A percentile compares a stretch with the other conserved stretches of the same genome.
These are phyloP conservation scores for Candida incommunis DNA, from an alignment of 805 yeast species.

Conservation along the genomic window DNA sequence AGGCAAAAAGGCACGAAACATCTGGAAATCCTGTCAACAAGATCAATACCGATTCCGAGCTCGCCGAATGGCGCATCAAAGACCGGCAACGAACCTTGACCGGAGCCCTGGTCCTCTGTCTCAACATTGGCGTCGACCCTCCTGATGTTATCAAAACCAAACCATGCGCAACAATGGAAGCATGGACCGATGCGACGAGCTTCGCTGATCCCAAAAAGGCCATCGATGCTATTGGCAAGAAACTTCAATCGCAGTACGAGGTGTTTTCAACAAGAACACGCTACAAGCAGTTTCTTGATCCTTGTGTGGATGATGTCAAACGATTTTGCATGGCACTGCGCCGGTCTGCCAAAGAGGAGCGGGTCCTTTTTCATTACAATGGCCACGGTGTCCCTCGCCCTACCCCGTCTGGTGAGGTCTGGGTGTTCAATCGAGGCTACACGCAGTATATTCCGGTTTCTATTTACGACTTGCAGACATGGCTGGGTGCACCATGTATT, in stretches of 20 bases:
- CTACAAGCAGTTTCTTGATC: constrained; percentile 84
- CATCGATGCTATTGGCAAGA: constrained; percentile 79
- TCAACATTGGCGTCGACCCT: constrained; percentile 92
- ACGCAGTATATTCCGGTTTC: constrained; percentile 97
- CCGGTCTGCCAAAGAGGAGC: constrained; percentile 83
- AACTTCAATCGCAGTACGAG: constrained; percentile 78
- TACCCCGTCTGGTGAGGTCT: constrained; percentile 87
- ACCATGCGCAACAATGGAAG: constrained; percentile 83
- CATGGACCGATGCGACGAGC: constrained; percentile 83
- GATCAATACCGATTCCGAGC: constrained; percentile 40
- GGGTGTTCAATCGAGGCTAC: constrained; percentile 96
- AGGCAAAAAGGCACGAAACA: constrained; percentile 83
- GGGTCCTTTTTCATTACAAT: constrained; percentile 86
- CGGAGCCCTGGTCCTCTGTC: constrained; percentile 82
- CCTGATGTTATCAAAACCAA: constrained; percentile 89
- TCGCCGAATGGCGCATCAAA: constrained; percentile 83
- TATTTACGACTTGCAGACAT: constrained; percentile 84
- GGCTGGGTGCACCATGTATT: constrained; percentile 97
- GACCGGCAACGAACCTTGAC: constrained; percentile 87
- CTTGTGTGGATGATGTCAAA: constrained; percentile 90
- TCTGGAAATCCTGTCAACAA: constrained; percentile 55
- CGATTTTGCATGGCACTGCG: constrained; percentile 80
- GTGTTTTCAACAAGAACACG: constrained; percentile 74
- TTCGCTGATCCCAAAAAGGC: constrained; percentile 82
- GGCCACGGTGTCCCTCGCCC: constrained; percentile 99